These are phyloP conservation scores for Detonula confervacea DNA, from an alignment of 352 stramenopile species.

Conservation along the genomic window DNA sequence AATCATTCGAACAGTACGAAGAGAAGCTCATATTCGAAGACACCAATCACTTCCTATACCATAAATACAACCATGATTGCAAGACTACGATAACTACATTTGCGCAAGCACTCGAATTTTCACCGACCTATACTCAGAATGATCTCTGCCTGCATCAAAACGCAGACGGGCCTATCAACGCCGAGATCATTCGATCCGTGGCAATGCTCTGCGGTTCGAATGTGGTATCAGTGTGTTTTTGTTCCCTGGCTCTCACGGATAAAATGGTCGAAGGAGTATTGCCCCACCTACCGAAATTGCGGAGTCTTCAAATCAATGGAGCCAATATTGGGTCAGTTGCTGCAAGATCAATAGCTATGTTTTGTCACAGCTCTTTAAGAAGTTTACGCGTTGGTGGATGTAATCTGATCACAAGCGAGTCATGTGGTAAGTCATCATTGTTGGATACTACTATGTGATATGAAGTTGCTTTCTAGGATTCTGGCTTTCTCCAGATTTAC, in stretches of 20 bases:
- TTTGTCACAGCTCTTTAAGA: conserved; percentile 12
- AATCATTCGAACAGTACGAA: neutral
- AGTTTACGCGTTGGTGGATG: conserved; percentile 20
- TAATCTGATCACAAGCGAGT: conserved; percentile 22
- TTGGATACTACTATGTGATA: too few species aligned
- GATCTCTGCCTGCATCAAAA: neutral
- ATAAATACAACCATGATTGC: neutral
- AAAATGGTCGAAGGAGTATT: conserved; percentile 10
- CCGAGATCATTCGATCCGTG: conserved; percentile 13
- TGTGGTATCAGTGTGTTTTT: conserved; percentile 11
- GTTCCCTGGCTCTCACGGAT: conserved; percentile 4
- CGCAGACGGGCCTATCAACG: neutral
- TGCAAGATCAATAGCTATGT: conserved; percentile 1
- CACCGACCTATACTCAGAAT: neutral
- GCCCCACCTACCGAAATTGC: neutral
- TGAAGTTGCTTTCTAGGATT: too few species aligned
- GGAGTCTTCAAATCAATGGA: conserved; percentile 6
- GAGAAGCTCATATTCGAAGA: neutral
- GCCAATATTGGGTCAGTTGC: conserved; percentile 4
- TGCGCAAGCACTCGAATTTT: neutral
- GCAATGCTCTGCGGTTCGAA: conserved; percentile 7
- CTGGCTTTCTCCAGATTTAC: too few species aligned
- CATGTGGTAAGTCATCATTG: conserved; percentile 2
- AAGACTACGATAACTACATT: neutral
- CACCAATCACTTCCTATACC: neutral